A percentile compares a stretch with the other conserved stretches of the same genome.
These are phyloP conservation scores for Candida morakotiae DNA, from an alignment of 805 yeast species.

Conservation along the genomic window DNA sequence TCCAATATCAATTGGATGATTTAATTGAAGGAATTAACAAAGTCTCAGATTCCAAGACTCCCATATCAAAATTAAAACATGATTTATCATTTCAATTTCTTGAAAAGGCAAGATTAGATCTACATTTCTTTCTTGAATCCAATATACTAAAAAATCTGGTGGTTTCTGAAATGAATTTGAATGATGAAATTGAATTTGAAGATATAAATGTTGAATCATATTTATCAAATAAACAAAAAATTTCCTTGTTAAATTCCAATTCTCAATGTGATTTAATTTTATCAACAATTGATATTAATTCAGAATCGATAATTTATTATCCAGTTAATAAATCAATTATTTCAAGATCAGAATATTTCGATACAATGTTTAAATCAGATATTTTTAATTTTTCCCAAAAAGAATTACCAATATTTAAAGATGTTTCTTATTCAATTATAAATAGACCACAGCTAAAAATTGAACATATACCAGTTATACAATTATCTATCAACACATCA, in stretches of 20 bases:
- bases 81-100: slow-evolving; percentile 27
- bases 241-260: slow-evolving; percentile 16
- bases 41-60: slow-evolving; percentile 16
- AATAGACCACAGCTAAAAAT: slow-evolving; percentile 14
- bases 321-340: slow-evolving; percentile 66
- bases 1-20: slow-evolving; percentile 27
- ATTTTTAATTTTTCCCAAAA: slow-evolving; percentile 16
- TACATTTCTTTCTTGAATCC: slow-evolving; percentile 23
- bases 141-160: slow-evolving; percentile 18
- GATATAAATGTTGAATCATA: slow-evolving; percentile 19
- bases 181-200: slow-evolving; percentile 27
- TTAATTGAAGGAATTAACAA: slow-evolving; percentile 32
- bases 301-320: slow-evolving; percentile 35
- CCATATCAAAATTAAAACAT: slow-evolving; percentile 26
- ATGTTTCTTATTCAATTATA: slow-evolving; percentile 3
- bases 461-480: slow-evolving; percentile 23
- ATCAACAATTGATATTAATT: slow-evolving; percentile 24
- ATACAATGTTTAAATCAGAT: slow-evolving; percentile 54
- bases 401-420: slow-evolving; percentile 13
- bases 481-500: slow-evolving; percentile 19
- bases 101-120: slow-evolving; percentile 30
- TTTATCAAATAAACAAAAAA: slow-evolving; percentile 18
- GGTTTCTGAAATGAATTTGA: slow-evolving; percentile 10
- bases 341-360: slow-evolving; percentile 59
- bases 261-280: slow-evolving; percentile 48